Percentiles rank a stretch among this genome's conserved stretches.
These are phyloP conservation scores for Pistacia atlantica DNA, from an alignment of 345 rosid species.

Conservation along the genomic window DNA sequence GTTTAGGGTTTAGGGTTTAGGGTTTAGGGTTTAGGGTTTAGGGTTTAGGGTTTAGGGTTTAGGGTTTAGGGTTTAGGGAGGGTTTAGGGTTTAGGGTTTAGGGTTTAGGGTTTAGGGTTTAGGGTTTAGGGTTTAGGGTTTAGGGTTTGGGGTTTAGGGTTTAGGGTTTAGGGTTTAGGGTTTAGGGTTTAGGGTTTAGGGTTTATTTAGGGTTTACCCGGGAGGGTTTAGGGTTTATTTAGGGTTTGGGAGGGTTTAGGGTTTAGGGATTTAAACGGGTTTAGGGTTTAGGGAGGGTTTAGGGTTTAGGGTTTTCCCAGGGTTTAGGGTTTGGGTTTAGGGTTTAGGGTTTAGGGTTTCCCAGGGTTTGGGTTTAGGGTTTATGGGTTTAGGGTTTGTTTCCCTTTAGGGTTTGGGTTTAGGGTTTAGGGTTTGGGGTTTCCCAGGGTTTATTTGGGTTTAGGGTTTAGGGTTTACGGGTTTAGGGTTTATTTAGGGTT, in stretches of 20 bases:
- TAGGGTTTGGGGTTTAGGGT: constrained; percentile 33
- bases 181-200: constrained; percentile 29
- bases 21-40: constrained; percentile 26
- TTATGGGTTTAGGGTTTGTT: constrained; percentile 29
- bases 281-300: constrained; percentile 29
- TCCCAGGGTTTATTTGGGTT: constrained; percentile 24
- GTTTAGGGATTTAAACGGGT: constrained; percentile 36
- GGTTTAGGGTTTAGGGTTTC: constrained; percentile 29
- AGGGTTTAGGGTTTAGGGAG: constrained; percentile 22
- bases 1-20: constrained; percentile 29
- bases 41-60: constrained; percentile 26
- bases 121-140: constrained; percentile 32
- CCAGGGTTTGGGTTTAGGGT: constrained; percentile 25
- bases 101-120: constrained; percentile 26
- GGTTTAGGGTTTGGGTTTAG: constrained; percentile 31
- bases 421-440: constrained; percentile 24
- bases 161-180: constrained; percentile 29
- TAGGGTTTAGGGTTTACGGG: constrained; percentile 27
- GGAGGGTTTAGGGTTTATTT: constrained; percentile 26
- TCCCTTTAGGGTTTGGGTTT: constrained; percentile 29
- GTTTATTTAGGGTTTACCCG: constrained; percentile 29
- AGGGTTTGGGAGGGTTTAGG: constrained; percentile 32
- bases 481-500: constrained; percentile 26
- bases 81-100: constrained; percentile 25
- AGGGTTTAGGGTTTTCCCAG: constrained; percentile 25